Conservation (phyloP, 2,329 filamentous ascomycete genomes). For the Sclerotinia spermophila region DNA sequence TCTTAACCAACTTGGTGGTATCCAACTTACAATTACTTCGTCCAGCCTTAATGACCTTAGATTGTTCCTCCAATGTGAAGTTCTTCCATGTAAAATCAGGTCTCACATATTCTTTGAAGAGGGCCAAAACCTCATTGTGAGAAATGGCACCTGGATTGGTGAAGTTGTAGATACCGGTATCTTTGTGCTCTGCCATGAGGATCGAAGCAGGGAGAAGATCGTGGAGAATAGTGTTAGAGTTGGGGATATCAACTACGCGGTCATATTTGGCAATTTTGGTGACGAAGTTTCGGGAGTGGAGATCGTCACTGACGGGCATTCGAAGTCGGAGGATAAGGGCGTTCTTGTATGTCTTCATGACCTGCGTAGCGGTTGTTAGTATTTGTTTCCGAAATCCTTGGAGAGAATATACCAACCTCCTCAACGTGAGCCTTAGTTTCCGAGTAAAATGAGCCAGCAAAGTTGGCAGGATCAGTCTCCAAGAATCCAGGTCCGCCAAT, state of each 20-base stretch:
- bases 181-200: constrained; percentile 56
- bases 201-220: constrained; percentile 61
- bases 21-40: constrained; percentile 65
- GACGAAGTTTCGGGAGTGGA: constrained; percentile 64
- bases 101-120: constrained; percentile 62
- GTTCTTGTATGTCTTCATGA: constrained; percentile 60
- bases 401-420: constrained; percentile 44
- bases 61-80: constrained; percentile 63
- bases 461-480: constrained; percentile 62
- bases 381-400: background rate
- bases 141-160: constrained; percentile 68
- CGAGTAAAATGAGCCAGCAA: constrained; percentile 65
- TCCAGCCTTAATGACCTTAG: constrained; percentile 64
- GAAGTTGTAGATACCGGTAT: constrained; percentile 65
- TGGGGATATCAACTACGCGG: constrained; percentile 63
- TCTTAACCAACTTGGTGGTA: constrained; percentile 56
- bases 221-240: constrained; percentile 63
- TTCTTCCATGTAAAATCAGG: constrained; percentile 61
- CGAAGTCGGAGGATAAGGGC: constrained; percentile 61
- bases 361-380: constrained; percentile 39
- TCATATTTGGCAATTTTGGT: constrained; percentile 66
- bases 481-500: constrained; percentile 57
- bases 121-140: constrained; percentile 63
- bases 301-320: constrained; percentile 66
- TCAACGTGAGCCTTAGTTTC: constrained; percentile 64